Conservation (phyloP, 2,329 filamentous ascomycete genomes). For the Fonsecaea pedrosoi region DNA sequence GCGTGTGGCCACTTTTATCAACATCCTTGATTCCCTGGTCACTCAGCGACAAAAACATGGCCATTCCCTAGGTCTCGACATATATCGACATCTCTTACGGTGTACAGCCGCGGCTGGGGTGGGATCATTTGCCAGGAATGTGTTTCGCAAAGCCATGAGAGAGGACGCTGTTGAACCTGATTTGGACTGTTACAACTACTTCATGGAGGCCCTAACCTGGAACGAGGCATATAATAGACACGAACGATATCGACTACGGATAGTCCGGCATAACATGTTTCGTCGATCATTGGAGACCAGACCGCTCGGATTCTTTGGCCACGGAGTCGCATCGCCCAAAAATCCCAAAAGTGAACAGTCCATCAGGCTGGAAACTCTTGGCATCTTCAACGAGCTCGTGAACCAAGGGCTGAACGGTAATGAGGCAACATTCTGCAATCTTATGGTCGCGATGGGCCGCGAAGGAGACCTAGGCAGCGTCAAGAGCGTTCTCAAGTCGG, state of each 20-base stretch:
- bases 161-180: conserved; percentile 52
- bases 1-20: conserved; percentile 50
- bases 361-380: conserved; percentile 42
- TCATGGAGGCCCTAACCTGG: conserved; percentile 60
- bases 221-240: conserved; percentile 49
- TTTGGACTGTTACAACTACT: conserved; percentile 61
- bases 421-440: conserved; percentile 59
- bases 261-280: conserved; percentile 42
- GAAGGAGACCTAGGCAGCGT: conserved; percentile 59
- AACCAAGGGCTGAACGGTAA: conserved; percentile 51
- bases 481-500: conserved; percentile 56
- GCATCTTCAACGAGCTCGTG: conserved; percentile 58
- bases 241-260: conserved; percentile 49
- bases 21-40: conserved; percentile 49
- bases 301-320: conserved; percentile 37
- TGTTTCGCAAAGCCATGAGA: conserved; percentile 56
- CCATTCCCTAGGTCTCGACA: conserved; percentile 50
- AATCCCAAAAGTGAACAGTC: conserved; percentile 28
- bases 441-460: conserved; percentile 61
- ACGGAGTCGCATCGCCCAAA: conserved; percentile 35
- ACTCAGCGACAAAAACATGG: conserved; percentile 48
- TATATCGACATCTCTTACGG: conserved; percentile 62
- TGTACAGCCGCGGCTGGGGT: conserved; percentile 59
- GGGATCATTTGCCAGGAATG: conserved; percentile 49
- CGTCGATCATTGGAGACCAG: conserved; percentile 36